Conservation (phyloP, 164 flowering plant genomes). For the Sedum album region DNA sequence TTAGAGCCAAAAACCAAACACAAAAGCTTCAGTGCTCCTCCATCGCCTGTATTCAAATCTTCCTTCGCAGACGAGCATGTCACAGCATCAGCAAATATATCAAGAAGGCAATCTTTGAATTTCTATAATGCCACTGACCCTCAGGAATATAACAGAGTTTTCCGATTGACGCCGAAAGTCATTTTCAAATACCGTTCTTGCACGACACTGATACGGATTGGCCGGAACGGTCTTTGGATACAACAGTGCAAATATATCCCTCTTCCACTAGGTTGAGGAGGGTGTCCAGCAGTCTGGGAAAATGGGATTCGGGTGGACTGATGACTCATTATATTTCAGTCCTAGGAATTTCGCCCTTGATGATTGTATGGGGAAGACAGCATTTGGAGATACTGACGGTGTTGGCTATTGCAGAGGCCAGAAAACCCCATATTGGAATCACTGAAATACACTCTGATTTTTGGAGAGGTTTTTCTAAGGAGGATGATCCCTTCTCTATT, state of each 20-base stretch:
- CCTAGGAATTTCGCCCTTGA: constrained; percentile 19
- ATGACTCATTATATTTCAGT: constrained; percentile 22
- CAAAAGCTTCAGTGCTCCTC: constrained; percentile 79
- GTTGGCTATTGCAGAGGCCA: constrained; percentile 30
- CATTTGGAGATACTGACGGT: constrained; percentile 47
- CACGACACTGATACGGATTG: constrained; percentile 46
- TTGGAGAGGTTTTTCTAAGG: constrained; percentile 34
- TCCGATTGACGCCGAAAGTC: not conserved
- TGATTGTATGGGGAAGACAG: constrained; percentile 33
- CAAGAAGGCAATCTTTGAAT: constrained; percentile 16
- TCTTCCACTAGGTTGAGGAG: constrained; percentile 43
- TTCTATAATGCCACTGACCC: constrained; percentile 14
- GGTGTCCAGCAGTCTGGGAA: constrained; percentile 62
- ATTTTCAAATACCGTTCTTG: not conserved
- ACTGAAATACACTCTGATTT: constrained; percentile 32
- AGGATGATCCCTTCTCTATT: constrained; percentile 33
- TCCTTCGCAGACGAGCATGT: constrained; percentile 42
- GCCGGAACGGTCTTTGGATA: constrained; percentile 65
- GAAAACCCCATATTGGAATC: constrained; percentile 30
- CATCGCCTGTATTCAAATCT: constrained; percentile 71
- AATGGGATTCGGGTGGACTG: constrained; percentile 43
- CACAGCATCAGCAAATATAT: constrained; percentile 14
- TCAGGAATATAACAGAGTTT: constrained; percentile 15
- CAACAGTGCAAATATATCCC: constrained; percentile 33
- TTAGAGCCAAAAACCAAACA: constrained; percentile 45